Evolutionary conservation across 192 early-diverging fungal genomes (phyloP).

Genomic region (Backusella mclennaniae): DNA sequence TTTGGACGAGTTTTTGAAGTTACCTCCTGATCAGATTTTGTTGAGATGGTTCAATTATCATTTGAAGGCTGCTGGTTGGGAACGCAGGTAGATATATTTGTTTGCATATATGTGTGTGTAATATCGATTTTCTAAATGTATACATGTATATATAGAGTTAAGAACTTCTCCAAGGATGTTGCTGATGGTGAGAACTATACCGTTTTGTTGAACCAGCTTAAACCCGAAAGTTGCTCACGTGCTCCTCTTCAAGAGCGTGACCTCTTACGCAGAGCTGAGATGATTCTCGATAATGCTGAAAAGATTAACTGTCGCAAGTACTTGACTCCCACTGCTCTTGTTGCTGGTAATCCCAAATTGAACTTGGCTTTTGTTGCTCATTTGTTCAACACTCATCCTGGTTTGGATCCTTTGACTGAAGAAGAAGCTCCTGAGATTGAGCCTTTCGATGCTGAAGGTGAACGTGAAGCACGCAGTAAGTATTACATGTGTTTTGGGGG

Average conservation of each 20-base stretch:
- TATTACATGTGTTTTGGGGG: neutral
- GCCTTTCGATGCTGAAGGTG: conserved; percentile 75
- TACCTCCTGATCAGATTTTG: conserved; percentile 96
- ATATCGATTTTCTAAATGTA: neutral
- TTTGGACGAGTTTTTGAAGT: conserved; percentile 89
- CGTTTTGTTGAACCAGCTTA: conserved; percentile 89
- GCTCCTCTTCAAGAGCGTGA: conserved; percentile 80
- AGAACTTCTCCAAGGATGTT: conserved; percentile 91
- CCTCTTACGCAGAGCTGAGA: conserved; percentile 81
- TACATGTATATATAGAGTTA: conserved; percentile 45
- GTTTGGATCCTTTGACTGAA: conserved; percentile 87
- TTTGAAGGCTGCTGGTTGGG: conserved; percentile 89
- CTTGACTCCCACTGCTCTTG: conserved; percentile 89
- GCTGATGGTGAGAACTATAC: conserved; percentile 97
- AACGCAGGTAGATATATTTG: conserved; percentile 45
- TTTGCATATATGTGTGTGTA: neutral
- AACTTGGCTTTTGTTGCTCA: conserved; percentile 99
- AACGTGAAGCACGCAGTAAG: conserved; percentile 79
- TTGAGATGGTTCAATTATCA: conserved; percentile 99
- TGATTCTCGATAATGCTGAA: conserved; percentile 87
- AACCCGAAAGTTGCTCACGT: conserved; percentile 76
- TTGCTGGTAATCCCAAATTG: conserved; percentile 94
- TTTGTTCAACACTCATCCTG: conserved; percentile 97
- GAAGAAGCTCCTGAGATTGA: conserved; percentile 92
- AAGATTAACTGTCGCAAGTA: conserved; percentile 94